Evolutionary conservation across 345 rosid species (phyloP).

Genomic region (Ricinus communis): DNA sequence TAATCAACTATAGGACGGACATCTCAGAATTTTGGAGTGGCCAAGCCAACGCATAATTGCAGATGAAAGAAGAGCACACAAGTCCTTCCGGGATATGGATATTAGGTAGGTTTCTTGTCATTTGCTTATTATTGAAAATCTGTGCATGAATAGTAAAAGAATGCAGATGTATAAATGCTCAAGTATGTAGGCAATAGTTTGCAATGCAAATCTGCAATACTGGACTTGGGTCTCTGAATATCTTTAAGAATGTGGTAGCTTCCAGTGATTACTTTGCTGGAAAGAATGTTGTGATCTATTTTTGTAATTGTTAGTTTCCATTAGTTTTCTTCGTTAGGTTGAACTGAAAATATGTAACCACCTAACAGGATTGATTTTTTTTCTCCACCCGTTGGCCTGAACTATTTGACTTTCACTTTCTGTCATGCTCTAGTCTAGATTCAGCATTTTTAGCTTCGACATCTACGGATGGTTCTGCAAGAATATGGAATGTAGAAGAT

Average conservation of each 20-base stretch:
- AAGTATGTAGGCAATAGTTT: background rate
- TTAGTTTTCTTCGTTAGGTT: background rate
- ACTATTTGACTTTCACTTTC: conserved; percentile 13
- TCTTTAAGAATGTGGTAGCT: background rate
- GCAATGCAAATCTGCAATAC: background rate
- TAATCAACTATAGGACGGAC: conserved; percentile 66
- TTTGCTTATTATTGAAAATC: background rate
- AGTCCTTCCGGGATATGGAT: conserved; percentile 81
- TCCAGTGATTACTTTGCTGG: background rate
- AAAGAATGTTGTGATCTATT: background rate
- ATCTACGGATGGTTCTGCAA: conserved; percentile 86
- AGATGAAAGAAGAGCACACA: conserved; percentile 83
- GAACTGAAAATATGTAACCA: background rate
- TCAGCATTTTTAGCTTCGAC: conserved; percentile 89
- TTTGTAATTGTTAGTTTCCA: too few relatives aligned
- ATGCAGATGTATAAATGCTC: background rate
- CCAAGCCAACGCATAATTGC: conserved; percentile 63
- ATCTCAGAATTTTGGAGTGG: conserved; percentile 87
- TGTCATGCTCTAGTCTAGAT: conserved; percentile 61
- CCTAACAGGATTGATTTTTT: background rate
- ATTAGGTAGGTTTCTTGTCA: conserved; percentile 53
- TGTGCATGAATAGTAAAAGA: background rate
- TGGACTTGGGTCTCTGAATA: background rate
- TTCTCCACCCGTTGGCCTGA: conserved; percentile 4
- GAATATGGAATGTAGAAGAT: conserved; percentile 91